Evolutionary conservation across 2,329 filamentous ascomycete genomes (phyloP), one percentile per base, ranked within the genome.

Genomic region (Ceratocystis ficicola): DNA sequence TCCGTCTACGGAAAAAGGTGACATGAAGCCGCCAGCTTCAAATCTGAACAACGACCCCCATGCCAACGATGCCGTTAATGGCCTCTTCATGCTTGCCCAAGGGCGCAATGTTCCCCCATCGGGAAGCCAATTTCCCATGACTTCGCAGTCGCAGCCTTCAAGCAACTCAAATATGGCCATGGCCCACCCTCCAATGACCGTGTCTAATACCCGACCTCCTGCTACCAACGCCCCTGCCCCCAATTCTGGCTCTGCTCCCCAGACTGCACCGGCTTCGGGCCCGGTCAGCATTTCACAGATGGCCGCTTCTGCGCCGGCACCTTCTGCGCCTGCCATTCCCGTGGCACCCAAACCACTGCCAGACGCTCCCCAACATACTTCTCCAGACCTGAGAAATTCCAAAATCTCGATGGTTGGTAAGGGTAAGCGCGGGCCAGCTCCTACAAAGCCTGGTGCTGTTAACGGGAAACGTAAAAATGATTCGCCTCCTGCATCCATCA

Each of bases 11-110:
- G 80, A 86, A 72, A 79, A 83, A 65, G 78, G 83, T 72, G 82
- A 83, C 5, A 72, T 75, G 30, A 65, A 65, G 50, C 62, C 60
- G 15, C 22, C 59, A 12, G 52, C 41, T 36, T 63, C 50, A 20
- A 60, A 62, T 50, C 63, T 65, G 55, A 65, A 67, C 65, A 95
- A 91, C 72, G 88, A 92, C 67, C 89, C 91, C 52, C 90, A 95
- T 75, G 93, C 96, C 64, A 95, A 93, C 71, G 93, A 96, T 77
- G 94, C 93, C 55, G 94, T 93, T 63, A 97, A 96, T 73, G 92
- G 94, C 36, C 80, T 99, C 0, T 95, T 90, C 71, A 87, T 96
- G 83, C 81, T 99, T 67, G 92, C 94, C 0, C 65, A 66, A 50
- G 85, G 86, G 82, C 87, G 75, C 76, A 85, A 77, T 79, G 81